A percentile compares a stretch with the other conserved stretches of the same genome.
phyloP scores from a whole-genome alignment of 805 yeast genomes.

The Schizosaccharomyces lindneri region DNA sequence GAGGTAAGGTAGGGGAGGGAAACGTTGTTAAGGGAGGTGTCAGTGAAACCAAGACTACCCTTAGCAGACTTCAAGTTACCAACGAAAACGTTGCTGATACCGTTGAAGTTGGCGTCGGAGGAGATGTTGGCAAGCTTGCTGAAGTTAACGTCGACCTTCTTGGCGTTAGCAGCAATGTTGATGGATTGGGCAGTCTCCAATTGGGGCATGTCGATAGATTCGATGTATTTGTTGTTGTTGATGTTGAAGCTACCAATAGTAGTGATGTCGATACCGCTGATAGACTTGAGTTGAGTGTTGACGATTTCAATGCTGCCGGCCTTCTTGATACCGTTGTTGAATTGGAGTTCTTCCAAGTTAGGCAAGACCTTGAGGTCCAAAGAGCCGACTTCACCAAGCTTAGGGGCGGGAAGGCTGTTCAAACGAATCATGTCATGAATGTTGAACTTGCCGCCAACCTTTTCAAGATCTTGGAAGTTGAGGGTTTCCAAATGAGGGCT shows the following conservation, averaged over 20 bases:
- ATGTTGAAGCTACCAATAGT: conserved; percentile 39
- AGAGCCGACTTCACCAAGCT: not conserved
- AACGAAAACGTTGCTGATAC: conserved; percentile 48
- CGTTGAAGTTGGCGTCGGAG: conserved; percentile 55
- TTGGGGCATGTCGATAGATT: conserved; percentile 39
- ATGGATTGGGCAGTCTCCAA: conserved; percentile 46
- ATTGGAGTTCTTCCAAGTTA: not conserved
- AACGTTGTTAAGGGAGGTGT: conserved; percentile 29
- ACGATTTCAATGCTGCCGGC: not conserved
- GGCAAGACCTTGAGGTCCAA: not conserved
- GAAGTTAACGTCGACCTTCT: conserved; percentile 31
- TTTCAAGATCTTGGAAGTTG: conserved; percentile 55
- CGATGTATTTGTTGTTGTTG: conserved; percentile 70
- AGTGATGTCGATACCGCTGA: conserved; percentile 23
- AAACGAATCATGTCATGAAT: conserved; percentile 23
- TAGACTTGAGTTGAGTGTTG: not conserved
- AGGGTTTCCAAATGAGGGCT: conserved; percentile 38
- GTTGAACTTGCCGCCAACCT: conserved; percentile 45
- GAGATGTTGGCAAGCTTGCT: conserved; percentile 54
- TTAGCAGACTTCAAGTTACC: conserved; percentile 44
- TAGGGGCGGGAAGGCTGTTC: not conserved
- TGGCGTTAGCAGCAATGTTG: conserved; percentile 68
- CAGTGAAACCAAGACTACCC: conserved; percentile 59
- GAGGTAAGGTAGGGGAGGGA: conserved; percentile 23
- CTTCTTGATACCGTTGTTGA: not conserved